Evolutionary conservation across 352 stramenopile species (phyloP).

Genomic region (Pseudoperonospora humuli): DNA sequence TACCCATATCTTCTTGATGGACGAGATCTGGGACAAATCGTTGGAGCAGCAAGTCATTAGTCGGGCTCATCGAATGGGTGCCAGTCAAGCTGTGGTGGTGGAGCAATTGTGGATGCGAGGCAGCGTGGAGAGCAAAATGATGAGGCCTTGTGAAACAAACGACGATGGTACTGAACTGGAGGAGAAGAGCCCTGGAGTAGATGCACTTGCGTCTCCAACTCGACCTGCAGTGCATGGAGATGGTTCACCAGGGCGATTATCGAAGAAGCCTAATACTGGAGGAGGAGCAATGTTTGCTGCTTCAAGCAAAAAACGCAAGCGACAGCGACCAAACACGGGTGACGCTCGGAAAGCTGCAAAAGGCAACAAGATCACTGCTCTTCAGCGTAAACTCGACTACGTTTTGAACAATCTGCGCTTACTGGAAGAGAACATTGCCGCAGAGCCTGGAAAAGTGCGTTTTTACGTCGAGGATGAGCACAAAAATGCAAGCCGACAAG

Average conservation of each 20-base stretch:
- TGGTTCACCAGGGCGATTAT: slow-evolving; percentile 12
- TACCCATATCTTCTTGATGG: slow-evolving; percentile 97
- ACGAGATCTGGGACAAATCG: slow-evolving; percentile 95
- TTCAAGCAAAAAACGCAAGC: slow-evolving; percentile 31
- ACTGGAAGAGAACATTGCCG: slow-evolving; percentile 29
- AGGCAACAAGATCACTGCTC: slow-evolving; percentile 30
- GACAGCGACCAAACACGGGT: slow-evolving; percentile 8
- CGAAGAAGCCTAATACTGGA: slow-evolving; percentile 26
- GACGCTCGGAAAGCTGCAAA: slow-evolving; percentile 18
- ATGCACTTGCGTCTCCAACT: slow-evolving; percentile 9
- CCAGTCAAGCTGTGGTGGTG: slow-evolving; percentile 86
- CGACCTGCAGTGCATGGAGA: slow-evolving; percentile 3
- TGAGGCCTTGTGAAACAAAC: slow-evolving; percentile 33
- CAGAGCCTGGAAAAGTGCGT: slow-evolving; percentile 36
- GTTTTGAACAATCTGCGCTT: slow-evolving; percentile 44
- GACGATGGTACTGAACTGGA: slow-evolving; percentile 6
- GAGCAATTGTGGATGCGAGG: slow-evolving; percentile 88
- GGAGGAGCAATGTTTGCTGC: slow-evolving; percentile 26
- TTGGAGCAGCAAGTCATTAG: slow-evolving; percentile 94
- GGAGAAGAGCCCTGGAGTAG: slow-evolving; percentile 2
- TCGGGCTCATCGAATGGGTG: slow-evolving; percentile 94
- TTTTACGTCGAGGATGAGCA: slow-evolving; percentile 36
- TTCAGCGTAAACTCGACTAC: slow-evolving; percentile 42
- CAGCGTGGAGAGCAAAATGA: slow-evolving; percentile 76
- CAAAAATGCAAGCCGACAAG: slow-evolving; percentile 29